A percentile compares a stretch with the other conserved stretches of the same genome.
Conservation (phyloP, 345 rosid genomes). For the Aethionema arabicum region DNA sequence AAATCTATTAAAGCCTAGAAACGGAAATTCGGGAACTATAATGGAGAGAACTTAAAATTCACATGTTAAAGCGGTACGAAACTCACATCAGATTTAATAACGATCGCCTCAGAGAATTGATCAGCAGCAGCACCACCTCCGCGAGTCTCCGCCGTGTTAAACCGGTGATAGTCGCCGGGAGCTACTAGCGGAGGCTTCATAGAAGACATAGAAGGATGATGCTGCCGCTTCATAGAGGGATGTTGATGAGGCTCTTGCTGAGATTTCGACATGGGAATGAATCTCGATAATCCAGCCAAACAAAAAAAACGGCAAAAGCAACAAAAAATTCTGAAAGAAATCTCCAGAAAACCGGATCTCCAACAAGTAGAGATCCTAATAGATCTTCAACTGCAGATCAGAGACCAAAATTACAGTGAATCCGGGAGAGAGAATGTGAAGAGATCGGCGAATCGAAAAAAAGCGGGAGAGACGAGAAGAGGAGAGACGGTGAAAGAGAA, state of each 20-base stretch:
- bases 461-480: slow-evolving; percentile 44
- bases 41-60: neutral
- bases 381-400: slow-evolving; percentile 27
- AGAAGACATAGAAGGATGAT: slow-evolving; percentile 51
- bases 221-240: slow-evolving; percentile 45
- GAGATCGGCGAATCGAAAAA: slow-evolving; percentile 43
- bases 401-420: slow-evolving; percentile 11
- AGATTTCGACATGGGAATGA: slow-evolving; percentile 52
- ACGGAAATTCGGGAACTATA: slow-evolving; percentile 17
- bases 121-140: slow-evolving; percentile 39
- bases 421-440: slow-evolving; percentile 42
- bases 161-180: slow-evolving; percentile 75
- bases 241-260: slow-evolving; percentile 34
- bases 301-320: slow-evolving; percentile 27
- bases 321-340: slow-evolving; percentile 9
- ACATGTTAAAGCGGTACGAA: neutral
- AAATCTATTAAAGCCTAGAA: neutral
- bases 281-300: slow-evolving; percentile 26
- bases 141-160: slow-evolving; percentile 45
- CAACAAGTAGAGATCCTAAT: slow-evolving; percentile 22
- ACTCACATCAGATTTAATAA: slow-evolving; percentile 69
- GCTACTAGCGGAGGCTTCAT: slow-evolving; percentile 68
- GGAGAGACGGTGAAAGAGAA: slow-evolving; percentile 41
- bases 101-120: slow-evolving; percentile 57
- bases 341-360: slow-evolving; percentile 20